Conservation (phyloP, 441 rosid species). For the Croton setiger region DNA sequence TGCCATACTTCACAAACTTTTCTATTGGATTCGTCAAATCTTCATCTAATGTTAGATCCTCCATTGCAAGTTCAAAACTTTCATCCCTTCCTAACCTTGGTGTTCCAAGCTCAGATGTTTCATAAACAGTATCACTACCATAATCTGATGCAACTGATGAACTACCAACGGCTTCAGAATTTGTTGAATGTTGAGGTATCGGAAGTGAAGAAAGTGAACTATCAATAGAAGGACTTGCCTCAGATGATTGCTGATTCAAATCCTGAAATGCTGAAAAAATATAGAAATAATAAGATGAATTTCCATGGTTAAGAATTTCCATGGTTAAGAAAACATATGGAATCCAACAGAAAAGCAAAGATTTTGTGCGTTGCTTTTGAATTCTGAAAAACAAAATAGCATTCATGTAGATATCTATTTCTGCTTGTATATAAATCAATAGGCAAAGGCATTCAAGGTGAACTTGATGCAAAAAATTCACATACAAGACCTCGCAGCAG, state of each 20-base stretch:
- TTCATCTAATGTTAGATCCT: conserved; percentile 55
- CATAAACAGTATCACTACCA: conserved; percentile 94
- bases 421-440: neutral
- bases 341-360: neutral
- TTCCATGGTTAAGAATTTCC: neutral
- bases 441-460: conserved; percentile 12
- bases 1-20: conserved; percentile 65
- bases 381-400: neutral
- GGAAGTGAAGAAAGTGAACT: conserved; percentile 39
- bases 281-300: neutral
- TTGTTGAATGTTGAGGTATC: conserved; percentile 42
- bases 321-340: neutral
- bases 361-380: neutral
- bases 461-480: conserved; percentile 17
- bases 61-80: conserved; percentile 56
- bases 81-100: conserved; percentile 65
- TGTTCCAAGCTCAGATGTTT: conserved; percentile 85
- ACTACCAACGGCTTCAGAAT: conserved; percentile 50
- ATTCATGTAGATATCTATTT: conserved; percentile 13
- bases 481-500: conserved; percentile 96
- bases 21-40: conserved; percentile 62
- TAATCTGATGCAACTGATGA: conserved; percentile 81
- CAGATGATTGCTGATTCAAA: conserved; percentile 44
- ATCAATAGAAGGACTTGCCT: conserved; percentile 42
- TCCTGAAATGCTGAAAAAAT: conserved; percentile 79